These are phyloP conservation scores for Fragaria nilgerrensis DNA, from an alignment of 306 rosid genomes.

Conservation along the genomic window DNA sequence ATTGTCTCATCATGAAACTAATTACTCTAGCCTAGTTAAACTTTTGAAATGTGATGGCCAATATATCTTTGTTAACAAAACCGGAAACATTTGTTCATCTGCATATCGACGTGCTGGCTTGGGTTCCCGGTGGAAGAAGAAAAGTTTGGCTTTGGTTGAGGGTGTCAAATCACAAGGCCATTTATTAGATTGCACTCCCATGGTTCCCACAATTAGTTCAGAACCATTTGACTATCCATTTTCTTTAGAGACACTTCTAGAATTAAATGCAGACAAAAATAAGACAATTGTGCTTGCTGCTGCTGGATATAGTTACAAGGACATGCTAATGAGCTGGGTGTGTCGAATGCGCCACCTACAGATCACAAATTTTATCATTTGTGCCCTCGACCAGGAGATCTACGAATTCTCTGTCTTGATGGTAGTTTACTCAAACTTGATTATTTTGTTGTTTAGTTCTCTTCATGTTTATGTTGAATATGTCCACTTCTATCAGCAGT, in stretches of 20 bases:
- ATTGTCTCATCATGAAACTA: conserved; percentile 46
- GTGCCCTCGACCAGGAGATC: conserved; percentile 79
- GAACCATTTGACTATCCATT: conserved; percentile 56
- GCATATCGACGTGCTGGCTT: conserved; percentile 7
- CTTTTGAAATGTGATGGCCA: conserved; percentile 49
- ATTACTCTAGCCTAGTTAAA: conserved; percentile 46
- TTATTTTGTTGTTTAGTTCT: neutral
- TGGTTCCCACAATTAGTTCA: conserved; percentile 38
- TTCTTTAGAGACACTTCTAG: conserved; percentile 71
- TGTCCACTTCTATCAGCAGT: neutral
- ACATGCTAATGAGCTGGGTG: conserved; percentile 97
- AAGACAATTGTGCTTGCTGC: conserved; percentile 70
- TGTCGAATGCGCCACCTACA: conserved; percentile 67
- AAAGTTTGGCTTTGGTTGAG: conserved; percentile 38
- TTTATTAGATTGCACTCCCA: conserved; percentile 38
- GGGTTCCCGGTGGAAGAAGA: conserved; percentile 49
- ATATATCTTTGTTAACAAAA: conserved; percentile 45
- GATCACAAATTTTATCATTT: conserved; percentile 59
- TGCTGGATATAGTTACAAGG: conserved; percentile 91
- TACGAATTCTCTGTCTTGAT: conserved; percentile 70
- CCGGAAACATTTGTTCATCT: conserved; percentile 35
- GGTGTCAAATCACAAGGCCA: conserved; percentile 32
- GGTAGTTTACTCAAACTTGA: conserved; percentile 37
- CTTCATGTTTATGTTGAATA: neutral
- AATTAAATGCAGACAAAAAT: conserved; percentile 56